A percentile compares a stretch with the other conserved stretches of the same genome.
Conservation (phyloP, 2,329 filamentous ascomycete genomes). For the Fusarium pseudograminearum region DNA sequence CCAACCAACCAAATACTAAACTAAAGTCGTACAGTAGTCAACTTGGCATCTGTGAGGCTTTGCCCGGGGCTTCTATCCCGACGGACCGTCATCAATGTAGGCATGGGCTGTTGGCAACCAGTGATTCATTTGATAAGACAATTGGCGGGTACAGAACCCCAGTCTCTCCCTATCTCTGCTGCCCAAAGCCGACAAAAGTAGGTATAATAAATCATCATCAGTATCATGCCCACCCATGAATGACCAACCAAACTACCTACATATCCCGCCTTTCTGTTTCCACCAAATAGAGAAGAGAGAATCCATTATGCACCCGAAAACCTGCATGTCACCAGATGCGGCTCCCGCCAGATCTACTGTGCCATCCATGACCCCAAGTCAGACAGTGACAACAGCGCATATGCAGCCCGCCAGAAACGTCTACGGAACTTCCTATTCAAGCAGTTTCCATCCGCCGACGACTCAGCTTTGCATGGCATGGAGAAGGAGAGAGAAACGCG, state of each 20-base stretch:
- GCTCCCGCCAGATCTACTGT: conserved; percentile 32
- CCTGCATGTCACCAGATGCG: conserved; percentile 28
- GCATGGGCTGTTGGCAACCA: not conserved
- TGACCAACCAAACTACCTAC: not conserved
- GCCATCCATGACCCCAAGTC: conserved; percentile 3
- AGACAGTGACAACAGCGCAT: conserved; percentile 11
- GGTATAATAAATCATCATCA: not conserved
- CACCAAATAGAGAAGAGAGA: not conserved
- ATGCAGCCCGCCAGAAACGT: conserved; percentile 35
- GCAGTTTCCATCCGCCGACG: not conserved
- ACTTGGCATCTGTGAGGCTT: not conserved
- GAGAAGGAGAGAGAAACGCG: not conserved
- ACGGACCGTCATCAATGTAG: not conserved
- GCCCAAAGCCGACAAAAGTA: not conserved
- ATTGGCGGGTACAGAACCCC: not conserved
- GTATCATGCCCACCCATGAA: not conserved
- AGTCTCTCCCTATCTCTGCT: not conserved
- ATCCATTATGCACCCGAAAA: not conserved
- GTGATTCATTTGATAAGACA: not conserved
- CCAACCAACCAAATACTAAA: not conserved
- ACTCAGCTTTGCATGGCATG: conserved; percentile 20
- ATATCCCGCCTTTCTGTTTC: not conserved
- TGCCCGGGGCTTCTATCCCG: not conserved
- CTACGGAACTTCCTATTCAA: not conserved
- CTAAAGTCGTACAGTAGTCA: not conserved